Conservation (phyloP, 257 asterid genomes). For the Salvia hispanica region DNA sequence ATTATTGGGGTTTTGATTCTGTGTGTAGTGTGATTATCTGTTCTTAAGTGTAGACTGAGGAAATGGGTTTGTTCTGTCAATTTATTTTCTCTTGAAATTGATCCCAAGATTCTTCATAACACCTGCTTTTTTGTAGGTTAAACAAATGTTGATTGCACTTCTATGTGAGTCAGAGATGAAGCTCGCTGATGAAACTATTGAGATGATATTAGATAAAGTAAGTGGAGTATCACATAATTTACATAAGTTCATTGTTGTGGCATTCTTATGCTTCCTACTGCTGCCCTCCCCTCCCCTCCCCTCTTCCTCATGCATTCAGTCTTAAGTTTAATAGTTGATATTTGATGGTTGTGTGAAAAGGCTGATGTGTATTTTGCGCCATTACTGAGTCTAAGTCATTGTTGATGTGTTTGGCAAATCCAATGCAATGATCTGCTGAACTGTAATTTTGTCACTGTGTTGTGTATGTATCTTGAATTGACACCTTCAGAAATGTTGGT, state of each 20-base stretch:
- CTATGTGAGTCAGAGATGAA: slow-evolving; percentile 91
- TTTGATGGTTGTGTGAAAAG: too few relatives aligned
- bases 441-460: too few relatives aligned
- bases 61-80: slow-evolving; percentile 16
- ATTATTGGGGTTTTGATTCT: background rate
- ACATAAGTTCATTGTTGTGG: slow-evolving; percentile 7
- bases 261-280: slow-evolving; percentile 8
- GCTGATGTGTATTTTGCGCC: too few relatives aligned
- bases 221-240: slow-evolving; percentile 28
- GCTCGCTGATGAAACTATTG: slow-evolving; percentile 94
- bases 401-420: too few relatives aligned
- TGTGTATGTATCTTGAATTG: too few relatives aligned
- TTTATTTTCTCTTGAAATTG: slow-evolving; percentile 16
- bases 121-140: slow-evolving; percentile 65
- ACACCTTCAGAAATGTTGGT: too few relatives aligned
- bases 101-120: slow-evolving; percentile 28
- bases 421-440: too few relatives aligned
- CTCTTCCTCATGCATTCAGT: too few relatives aligned
- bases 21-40: background rate
- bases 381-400: too few relatives aligned
- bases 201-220: slow-evolving; percentile 87
- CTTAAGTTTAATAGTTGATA: too few relatives aligned
- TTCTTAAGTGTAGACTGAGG: slow-evolving; percentile 15
- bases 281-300: background rate
- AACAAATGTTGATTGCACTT: slow-evolving; percentile 97